Base-by-base conservation (phyloP, 345 rosid species). In the Dimocarpus longan region DNA sequence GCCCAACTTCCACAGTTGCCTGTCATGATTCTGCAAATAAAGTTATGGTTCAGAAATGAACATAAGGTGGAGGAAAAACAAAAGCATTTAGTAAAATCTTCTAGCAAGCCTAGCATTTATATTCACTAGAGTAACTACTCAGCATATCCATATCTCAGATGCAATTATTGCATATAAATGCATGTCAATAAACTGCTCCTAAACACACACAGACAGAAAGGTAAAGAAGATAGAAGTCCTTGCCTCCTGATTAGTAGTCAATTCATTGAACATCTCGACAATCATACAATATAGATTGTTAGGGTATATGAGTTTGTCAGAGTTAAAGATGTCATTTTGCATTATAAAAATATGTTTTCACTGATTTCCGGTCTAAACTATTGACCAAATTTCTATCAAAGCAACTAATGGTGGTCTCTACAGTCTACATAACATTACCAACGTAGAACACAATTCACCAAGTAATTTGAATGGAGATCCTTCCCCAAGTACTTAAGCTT, bases 1-100 rank as follows among this genome's bases (percentile, higher is more conserved):
- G 79, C 97, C 97, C 82, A 93, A 80, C 85, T 93, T 93, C 97
- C 97, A 93, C 78, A 93, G 48, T 42, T 81, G 86, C 74, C 97
- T 83, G 85, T 87, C 91, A 82, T 86, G 88, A 85, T 93, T 91
- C 97, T 93, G 93, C 78, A 66, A n/a, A 81, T 10, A 66, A 67
- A 26, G 32, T 3, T 50, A 48, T 68, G 21, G n/a, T 66, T 79
- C 50, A 43, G 37, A 83, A 66, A 43, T 16, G 43, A 18, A 42
- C 70, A 70, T 70, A 74, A 40, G 72, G 42, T 19, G 13, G 52
- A 50, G 19, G 37, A 32, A 32, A 32, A 32, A 32, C 37, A 32
- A 32, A 32, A 66, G 37, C 15, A 8, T 70, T 63, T 28, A 44
- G 22, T 44, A 43, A 22, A 40, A 32, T 63, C 4, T 42, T 21